phyloP scores from a whole-genome alignment of 805 yeast genomes.

The Yarrowia keelungensis region DNA sequence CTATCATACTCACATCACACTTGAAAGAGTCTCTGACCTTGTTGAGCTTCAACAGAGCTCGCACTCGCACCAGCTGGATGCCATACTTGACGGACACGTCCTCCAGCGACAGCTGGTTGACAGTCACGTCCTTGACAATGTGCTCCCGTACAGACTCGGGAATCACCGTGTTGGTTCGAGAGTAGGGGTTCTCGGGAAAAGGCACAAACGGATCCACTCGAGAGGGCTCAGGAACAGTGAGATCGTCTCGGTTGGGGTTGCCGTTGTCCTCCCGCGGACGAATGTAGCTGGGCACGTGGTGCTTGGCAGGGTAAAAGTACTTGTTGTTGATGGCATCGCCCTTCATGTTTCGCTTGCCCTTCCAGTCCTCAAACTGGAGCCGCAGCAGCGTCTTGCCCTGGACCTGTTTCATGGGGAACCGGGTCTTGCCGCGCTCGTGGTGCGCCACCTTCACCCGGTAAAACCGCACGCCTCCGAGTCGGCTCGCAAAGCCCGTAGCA shows the following conservation, averaged over 20 bases:
- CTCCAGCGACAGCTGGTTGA: slow-evolving; percentile 63
- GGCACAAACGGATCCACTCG: slow-evolving; percentile 59
- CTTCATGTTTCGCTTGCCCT: slow-evolving; percentile 31
- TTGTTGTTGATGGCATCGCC: slow-evolving; percentile 30
- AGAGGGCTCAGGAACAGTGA: slow-evolving; percentile 16
- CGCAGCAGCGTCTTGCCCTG: slow-evolving; percentile 33
- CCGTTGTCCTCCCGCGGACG: not conserved
- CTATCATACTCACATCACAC: slow-evolving; percentile 58
- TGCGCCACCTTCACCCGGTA: slow-evolving; percentile 28
- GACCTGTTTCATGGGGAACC: slow-evolving; percentile 23
- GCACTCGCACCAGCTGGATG: slow-evolving; percentile 82
- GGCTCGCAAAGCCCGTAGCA: slow-evolving; percentile 24
- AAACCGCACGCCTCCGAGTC: slow-evolving; percentile 17
- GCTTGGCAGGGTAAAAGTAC: slow-evolving; percentile 28
- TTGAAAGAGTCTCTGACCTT: slow-evolving; percentile 69
- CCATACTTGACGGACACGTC: slow-evolving; percentile 81
- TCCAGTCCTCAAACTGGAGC: slow-evolving; percentile 34
- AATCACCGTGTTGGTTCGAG: slow-evolving; percentile 70
- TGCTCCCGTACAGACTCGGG: slow-evolving; percentile 64
- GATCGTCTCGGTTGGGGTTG: slow-evolving; percentile 25
- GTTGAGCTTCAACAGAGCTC: slow-evolving; percentile 79
- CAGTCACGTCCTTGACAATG: slow-evolving; percentile 63
- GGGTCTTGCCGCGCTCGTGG: slow-evolving; percentile 10
- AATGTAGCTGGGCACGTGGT: slow-evolving; percentile 27
- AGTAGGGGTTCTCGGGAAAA: slow-evolving; percentile 76